Base-by-base conservation (phyloP, 2,329 filamentous ascomycete species). In the Trichoderma sp. region DNA sequence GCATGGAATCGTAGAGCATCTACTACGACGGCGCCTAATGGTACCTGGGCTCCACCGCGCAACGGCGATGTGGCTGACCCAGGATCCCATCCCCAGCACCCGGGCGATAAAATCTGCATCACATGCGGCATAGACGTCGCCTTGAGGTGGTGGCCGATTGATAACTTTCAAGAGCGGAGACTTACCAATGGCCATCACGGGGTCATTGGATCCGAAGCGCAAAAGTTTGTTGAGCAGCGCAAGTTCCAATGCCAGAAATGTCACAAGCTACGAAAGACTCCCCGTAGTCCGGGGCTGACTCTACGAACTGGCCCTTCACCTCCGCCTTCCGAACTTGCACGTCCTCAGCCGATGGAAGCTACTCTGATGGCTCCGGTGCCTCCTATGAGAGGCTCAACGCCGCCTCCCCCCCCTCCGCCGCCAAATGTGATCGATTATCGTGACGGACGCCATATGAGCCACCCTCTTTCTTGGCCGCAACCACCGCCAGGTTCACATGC, bases 161-260 rank as follows among this genome's bases (percentile, higher is more conserved):
- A 86, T 72, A 80, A 83, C 71, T 76, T 77, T 0, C 83, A 86
- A 71, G 85, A 86, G 74, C 85, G 80, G 61, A 82, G 81, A 72
- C 81, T 85, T 54, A 83, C 78, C 56, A 88, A 85, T 72, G 87
- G 84, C 6, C 82, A 85, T 72, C 79, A 82, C 32, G 85, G 83
- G 54, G 79, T 76, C 52, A 79, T 87, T 64, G 85, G 86, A 58
- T 81, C 81, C n/a, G 86, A 89, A 74, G 86, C 85, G 7, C 83
- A 84, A 73, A 87, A 85, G 75, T 89, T 88, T 74, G 81, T 87
- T 54, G 84, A 86, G 66, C 87, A 89, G 72, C 82, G 85, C 34
- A 85, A 84, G 70, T 90, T 88, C 72, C 90, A 93, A 78, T 94
- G 91, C 74, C 91, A 94, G 79, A 91, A 92, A 77, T 94, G 91